phyloP scores from a whole-genome alignment of 2,329 filamentous ascomycete species.

The Cyphellophora europaea region DNA sequence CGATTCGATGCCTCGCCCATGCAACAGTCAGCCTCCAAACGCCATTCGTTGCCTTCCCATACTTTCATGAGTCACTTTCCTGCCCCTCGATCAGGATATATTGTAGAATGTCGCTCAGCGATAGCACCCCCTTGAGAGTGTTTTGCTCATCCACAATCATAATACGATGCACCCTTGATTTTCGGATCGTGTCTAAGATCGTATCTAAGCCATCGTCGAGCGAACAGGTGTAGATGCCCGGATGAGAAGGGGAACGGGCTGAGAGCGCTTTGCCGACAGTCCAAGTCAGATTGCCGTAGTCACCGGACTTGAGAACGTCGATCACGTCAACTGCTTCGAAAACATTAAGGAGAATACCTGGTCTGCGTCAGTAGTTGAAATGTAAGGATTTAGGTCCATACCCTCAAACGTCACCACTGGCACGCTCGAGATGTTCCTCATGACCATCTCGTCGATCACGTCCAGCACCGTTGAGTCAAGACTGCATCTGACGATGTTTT shows the following conservation, averaged over 20 bases:
- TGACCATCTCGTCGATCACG: conserved; percentile 87
- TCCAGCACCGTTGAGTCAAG: conserved; percentile 92
- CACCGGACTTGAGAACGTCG: conserved; percentile 83
- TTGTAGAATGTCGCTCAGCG: conserved; percentile 89
- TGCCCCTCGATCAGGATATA: conserved; percentile 81
- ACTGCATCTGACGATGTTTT: conserved; percentile 65
- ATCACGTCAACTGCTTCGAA: conserved; percentile 98
- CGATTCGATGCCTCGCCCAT: too few species aligned
- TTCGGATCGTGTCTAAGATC: conserved; percentile 93
- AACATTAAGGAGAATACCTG: conserved; percentile 74
- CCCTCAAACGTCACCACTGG: conserved; percentile 77
- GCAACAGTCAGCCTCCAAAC: too few species aligned
- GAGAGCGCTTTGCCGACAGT: conserved; percentile 68
- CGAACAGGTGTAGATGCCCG: conserved; percentile 93
- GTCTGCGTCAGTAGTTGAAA: conserved; percentile 3
- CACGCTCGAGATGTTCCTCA: conserved; percentile 87
- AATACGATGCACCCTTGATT: conserved; percentile 85
- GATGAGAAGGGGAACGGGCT: conserved; percentile 56
- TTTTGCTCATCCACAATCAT: conserved; percentile 88
- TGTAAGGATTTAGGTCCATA: too few species aligned
- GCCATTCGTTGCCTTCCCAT: too few species aligned
- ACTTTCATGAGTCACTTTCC: too few species aligned
- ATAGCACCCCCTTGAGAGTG: conserved; percentile 78
- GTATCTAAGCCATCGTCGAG: conserved; percentile 86
- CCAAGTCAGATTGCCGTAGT: conserved; percentile 80